Base-by-base conservation (phyloP, 2,329 filamentous ascomycete genomes). In the Colletotrichum sidae region DNA sequence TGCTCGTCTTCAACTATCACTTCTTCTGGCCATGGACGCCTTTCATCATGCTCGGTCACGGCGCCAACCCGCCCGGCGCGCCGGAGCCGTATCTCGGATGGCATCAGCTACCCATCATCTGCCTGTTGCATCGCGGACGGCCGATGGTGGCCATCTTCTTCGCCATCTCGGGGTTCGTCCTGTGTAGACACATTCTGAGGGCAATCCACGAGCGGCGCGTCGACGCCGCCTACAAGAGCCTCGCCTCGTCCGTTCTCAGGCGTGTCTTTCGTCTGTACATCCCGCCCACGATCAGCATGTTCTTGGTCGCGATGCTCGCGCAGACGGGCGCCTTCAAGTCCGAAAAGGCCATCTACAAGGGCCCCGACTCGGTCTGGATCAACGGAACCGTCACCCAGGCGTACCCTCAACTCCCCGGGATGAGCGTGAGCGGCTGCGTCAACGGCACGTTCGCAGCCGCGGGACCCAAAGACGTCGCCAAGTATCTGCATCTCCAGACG, bases 81-180 rank as follows among this genome's bases (percentile, higher is more conserved):
- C 73, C 76, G 1, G 76, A 77, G 67, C 76, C 77, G 0, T 74
- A 78, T 68, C 69, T 61, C 44, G 70, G 70, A 13, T 75, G 71
- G 73, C 67, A 71, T 4, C 74, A 76, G 7, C 59, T 80, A 51
- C 79, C 79, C n/a, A 79, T 80, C 59, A 50, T 80, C 37, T 79
- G 78, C 51, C 74, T 80, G 3, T 52, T 79, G 65, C 76, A 80
- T 57, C 76, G 78, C 44, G 79, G 79, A 4, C 74, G 77, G 6
- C 74, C 78, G 10, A 80, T 80, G 78, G 78, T 80, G 6, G 76
- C 78, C 56, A 78, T 81, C 44, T 81, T 81, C 72, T 81, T 81
- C 54, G 78, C 77, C 69, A 79, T 80, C 35, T 80, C 78, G 0
- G 78, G 78, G n/a, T 80, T 80, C 54, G 78, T 80, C 34, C 72